Evolutionary conservation across 2,329 filamentous ascomycete genomes (phyloP), one percentile per base, ranked within the genome.

Genomic region (Leptographium flavum): DNA sequence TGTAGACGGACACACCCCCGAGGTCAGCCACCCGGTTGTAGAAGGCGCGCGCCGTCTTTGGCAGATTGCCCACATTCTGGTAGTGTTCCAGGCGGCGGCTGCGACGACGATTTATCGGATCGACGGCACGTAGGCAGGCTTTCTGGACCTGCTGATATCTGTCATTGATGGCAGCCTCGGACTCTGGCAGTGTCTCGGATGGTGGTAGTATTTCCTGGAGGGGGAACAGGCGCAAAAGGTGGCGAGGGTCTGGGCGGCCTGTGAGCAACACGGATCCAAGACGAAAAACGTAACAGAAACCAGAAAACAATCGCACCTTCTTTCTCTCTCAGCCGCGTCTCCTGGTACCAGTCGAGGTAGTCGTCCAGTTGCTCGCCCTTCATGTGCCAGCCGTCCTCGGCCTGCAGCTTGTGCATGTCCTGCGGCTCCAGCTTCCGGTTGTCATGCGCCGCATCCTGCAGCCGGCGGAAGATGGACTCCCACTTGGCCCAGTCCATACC

Each of bases 341-440:
- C 69, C 56, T 84, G 78, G 57, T 83, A 88, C 79, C 83, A 92
- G 59, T 86, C 76, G 60, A 93, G 69, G 55, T 87, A 90, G 48
- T 82, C 73, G 54, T 88, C 83, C 32, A 90, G 63, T 50, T 81
- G 74, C 9, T 64, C 59, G 14, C 68, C 63, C 2, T 67, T 67
- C 72, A 86, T 76, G 0, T 45, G 55, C 53, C 64, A 58, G 9
- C 57, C 57, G 6, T 60, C 54, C 5, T 55, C 51, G 5, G 56
- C 47, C 5, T 53, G 49, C 30, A 58, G 46, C 19, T 52, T 51
- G 23, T 56, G 53, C 27, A 60, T 58, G 6, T 57, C 54, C 3
- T 54, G 45, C 14, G 51, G 50, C n/a, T 50, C 42, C 3, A 55
- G 49, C n/a, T 49, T 48, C 19, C 38, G 13, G 7, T 22, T n/a